Percentiles rank a stretch among this genome's conserved stretches.
phyloP scores from a whole-genome alignment of 305 asterid species.

The Withania somnifera region DNA sequence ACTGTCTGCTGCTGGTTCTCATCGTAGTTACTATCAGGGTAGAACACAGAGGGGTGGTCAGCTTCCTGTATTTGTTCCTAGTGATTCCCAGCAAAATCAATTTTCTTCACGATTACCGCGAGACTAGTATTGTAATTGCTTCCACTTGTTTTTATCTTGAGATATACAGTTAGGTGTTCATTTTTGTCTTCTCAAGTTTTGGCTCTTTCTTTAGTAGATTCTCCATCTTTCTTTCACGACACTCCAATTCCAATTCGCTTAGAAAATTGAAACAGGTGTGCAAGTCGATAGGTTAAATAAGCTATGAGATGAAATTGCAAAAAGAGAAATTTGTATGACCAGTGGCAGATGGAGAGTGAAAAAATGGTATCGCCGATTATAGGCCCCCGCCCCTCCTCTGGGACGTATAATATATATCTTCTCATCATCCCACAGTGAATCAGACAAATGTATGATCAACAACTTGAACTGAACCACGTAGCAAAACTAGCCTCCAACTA shows the following conservation, averaged over 20 bases:
- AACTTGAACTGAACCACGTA: not conserved
- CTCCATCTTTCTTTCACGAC: not conserved
- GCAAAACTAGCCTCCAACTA: too few species aligned
- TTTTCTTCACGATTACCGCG: conserved; percentile 37
- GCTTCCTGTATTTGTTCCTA: conserved; percentile 94
- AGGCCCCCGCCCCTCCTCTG: too few species aligned
- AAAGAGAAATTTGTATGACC: not conserved
- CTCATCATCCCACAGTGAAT: too few species aligned
- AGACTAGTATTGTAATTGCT: conserved; percentile 3
- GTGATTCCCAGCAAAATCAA: conserved; percentile 79
- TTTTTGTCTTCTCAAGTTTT: conserved; percentile 5
- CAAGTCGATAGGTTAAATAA: not conserved
- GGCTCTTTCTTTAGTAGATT: not conserved
- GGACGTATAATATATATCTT: too few species aligned
- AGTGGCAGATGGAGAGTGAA: not conserved
- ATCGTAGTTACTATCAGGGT: conserved; percentile 76
- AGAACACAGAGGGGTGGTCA: conserved; percentile 93
- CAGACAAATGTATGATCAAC: too few species aligned
- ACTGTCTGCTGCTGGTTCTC: conserved; percentile 19
- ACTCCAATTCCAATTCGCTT: not conserved
- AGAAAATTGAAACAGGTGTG: not conserved
- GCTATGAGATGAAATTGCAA: not conserved
- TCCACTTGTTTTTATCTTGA: not conserved
- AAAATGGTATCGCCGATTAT: too few species aligned
- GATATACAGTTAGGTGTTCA: conserved; percentile 7